Conservation (phyloP, 1,139 yeast genomes). For the Lodderomyces orthopsilosis region DNA sequence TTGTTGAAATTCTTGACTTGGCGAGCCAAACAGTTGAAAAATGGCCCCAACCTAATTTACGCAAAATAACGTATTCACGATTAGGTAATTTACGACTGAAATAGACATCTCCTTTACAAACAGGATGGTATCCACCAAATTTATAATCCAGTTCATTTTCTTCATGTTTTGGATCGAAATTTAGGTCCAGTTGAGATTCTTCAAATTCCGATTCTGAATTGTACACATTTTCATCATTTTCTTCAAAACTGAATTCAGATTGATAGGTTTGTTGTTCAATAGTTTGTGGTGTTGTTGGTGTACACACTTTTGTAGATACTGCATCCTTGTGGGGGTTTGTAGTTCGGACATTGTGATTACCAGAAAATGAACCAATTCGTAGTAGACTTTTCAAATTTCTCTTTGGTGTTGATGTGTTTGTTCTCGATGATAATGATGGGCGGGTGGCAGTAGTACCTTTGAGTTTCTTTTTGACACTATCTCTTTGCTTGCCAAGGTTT, state of each 20-base stretch:
- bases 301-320: background rate
- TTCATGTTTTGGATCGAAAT: conserved; percentile 36
- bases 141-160: conserved; percentile 38
- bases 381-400: conserved; percentile 14
- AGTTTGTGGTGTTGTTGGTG: background rate
- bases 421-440: conserved; percentile 1
- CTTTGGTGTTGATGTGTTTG: conserved; percentile 5
- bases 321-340: conserved; percentile 13
- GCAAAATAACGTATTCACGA: conserved; percentile 30
- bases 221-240: conserved; percentile 11
- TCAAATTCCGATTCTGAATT: conserved; percentile 12
- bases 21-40: conserved; percentile 90
- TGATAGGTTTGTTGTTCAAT: background rate
- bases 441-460: background rate
- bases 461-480: background rate
- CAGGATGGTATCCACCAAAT: conserved; percentile 45
- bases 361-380: conserved; percentile 15
- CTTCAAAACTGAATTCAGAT: background rate
- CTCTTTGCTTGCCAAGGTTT: background rate
- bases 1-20: conserved; percentile 27
- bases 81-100: conserved; percentile 25
- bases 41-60: conserved; percentile 80
- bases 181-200: conserved; percentile 24
- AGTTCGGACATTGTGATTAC: conserved; percentile 11
- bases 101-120: conserved; percentile 38